Conservation (phyloP, 805 yeast species). For the Saturnispora besseyi region DNA sequence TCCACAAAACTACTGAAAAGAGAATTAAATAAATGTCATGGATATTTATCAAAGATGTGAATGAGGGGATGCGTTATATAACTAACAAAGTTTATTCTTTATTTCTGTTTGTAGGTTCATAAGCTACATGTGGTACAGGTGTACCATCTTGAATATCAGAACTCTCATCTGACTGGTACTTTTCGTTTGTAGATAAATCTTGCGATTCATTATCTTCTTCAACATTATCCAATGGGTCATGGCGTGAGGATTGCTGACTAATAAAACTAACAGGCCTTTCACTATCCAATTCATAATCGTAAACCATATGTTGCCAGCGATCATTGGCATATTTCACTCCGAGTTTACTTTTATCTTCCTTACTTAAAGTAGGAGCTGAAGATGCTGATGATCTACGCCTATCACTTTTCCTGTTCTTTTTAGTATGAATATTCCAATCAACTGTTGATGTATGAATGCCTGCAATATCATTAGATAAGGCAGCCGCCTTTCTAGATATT, state of each 20-base stretch:
- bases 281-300: conserved; percentile 15
- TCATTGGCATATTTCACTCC: conserved; percentile 10
- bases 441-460: conserved; percentile 28
- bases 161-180: not conserved
- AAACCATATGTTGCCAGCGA: conserved; percentile 14
- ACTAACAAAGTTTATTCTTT: too few relatives aligned
- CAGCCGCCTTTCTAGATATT: conserved; percentile 34
- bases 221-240: conserved; percentile 4
- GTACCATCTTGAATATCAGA: not conserved
- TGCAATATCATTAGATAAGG: conserved; percentile 36
- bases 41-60: too few relatives aligned
- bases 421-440: conserved; percentile 7
- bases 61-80: too few relatives aligned
- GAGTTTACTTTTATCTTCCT: conserved; percentile 3
- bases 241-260: conserved; percentile 6
- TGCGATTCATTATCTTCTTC: conserved; percentile 1
- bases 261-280: conserved; percentile 15
- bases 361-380: not conserved
- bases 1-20: too few relatives aligned
- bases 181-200: not conserved
- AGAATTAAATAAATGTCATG: too few relatives aligned
- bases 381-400: not conserved
- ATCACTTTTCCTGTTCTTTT: not conserved
- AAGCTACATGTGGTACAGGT: not conserved
- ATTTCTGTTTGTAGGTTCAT: not conserved